Base-by-base conservation (phyloP, 1,284 basidiomycete genomes). In the Microbotryum silenes-acaulis region DNA sequence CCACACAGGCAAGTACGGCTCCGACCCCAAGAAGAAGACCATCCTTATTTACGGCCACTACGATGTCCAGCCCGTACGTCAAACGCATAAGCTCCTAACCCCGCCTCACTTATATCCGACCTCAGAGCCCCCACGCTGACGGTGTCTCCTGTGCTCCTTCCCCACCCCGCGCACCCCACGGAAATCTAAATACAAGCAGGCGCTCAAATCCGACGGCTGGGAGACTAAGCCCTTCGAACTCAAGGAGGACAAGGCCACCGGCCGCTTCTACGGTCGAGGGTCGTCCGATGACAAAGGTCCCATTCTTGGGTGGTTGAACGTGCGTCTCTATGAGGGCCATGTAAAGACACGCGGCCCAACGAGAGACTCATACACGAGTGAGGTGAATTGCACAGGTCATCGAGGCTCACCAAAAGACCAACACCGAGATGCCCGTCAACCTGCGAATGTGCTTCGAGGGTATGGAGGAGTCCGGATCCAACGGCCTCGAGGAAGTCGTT, bases 391-490 rank as follows among this genome's bases (percentile, higher is more conserved):
- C 31, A 29, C 57, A 59, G 57, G 57, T 92, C 56, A 80, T 97
- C 58, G 87, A 97, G 73, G 92, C 91, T 51, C 92, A 97, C 76
- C 76, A 80, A 70, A 75, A 85, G 65, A 82, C 85, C 53, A 81
- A 83, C 48, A 80, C 87, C 59, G 84, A 87, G 56, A 81, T 98
- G 21, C 94, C 94, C 2, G 94, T 98, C 58, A 98, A 98, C 77
- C 77, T 98, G 70, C 85, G 86, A 72, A 87, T 92, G 80, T 91
- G 89, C 79, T 93, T 98, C 73, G 94, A 98, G 76, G 92, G 94
- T 9, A 98, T 98, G 96, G 94, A 98, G 77, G 94, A 98, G 79
- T 88, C 82, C 70, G 94, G 94, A 8, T 91, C 88, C 51, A 90
- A 92, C 72, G 92, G 92, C 7, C 81, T 98, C 14, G 93, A 97